phyloP scores from a whole-genome alignment of 306 rosid species.

The Pachyrhizus erosus region DNA sequence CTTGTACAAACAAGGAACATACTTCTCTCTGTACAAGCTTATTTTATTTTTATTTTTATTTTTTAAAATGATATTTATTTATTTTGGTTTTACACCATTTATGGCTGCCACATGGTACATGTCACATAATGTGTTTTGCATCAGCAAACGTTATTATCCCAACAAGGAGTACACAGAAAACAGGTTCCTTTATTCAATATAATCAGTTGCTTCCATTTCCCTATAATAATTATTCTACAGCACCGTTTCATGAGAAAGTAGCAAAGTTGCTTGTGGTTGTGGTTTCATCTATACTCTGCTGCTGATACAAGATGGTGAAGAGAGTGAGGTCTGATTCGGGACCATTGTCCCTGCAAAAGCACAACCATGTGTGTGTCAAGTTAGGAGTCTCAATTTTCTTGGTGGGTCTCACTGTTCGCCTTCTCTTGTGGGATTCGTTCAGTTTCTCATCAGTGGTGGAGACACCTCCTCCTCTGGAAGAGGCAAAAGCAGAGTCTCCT shows the following conservation, averaged over 20 bases:
- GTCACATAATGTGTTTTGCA: slow-evolving; percentile 24
- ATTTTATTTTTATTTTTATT: neutral
- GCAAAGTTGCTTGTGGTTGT: neutral
- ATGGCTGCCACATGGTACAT: slow-evolving; percentile 27
- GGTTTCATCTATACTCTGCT: slow-evolving; percentile 11
- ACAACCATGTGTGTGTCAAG: slow-evolving; percentile 41
- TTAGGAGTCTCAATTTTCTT: slow-evolving; percentile 40
- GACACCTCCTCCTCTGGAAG: slow-evolving; percentile 32
- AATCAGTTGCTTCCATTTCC: neutral
- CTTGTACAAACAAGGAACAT: no score
- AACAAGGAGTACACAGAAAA: slow-evolving; percentile 12
- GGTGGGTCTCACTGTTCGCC: slow-evolving; percentile 43
- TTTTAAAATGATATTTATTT: neutral
- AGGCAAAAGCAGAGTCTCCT: slow-evolving; percentile 41
- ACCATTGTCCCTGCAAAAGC: slow-evolving; percentile 39
- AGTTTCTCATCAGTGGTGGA: slow-evolving; percentile 31
- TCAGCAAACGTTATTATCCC: slow-evolving; percentile 2
- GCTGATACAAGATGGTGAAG: slow-evolving; percentile 38
- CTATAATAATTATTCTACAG: neutral
- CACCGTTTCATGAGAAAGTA: slow-evolving; percentile 27
- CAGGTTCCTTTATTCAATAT: neutral
- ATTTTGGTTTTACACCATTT: neutral
- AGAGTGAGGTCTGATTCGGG: slow-evolving; percentile 43
- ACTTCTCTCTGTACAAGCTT: neutral
- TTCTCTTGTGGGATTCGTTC: slow-evolving; percentile 52